phyloP scores from a whole-genome alignment of 1,139 yeast genomes.

The Starmera stellimalicola region DNA sequence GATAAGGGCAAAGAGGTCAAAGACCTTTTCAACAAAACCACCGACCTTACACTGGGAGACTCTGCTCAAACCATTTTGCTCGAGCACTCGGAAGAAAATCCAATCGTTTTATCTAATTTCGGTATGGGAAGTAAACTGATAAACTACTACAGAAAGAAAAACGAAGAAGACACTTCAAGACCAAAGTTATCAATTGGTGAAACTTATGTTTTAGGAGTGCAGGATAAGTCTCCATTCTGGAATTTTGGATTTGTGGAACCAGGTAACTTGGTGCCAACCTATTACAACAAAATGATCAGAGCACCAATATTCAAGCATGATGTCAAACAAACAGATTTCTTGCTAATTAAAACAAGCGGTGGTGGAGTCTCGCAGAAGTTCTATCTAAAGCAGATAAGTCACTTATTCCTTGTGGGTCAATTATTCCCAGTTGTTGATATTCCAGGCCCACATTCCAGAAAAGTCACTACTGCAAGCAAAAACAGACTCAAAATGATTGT shows the following conservation, averaged over 20 bases:
- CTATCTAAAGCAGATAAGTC: constrained; percentile 57
- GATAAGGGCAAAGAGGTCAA: constrained; percentile 78
- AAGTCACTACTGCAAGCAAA: constrained; percentile 88
- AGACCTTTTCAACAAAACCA: constrained; percentile 61
- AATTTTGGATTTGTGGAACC: constrained; percentile 95
- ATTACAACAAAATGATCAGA: constrained; percentile 83
- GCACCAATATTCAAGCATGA: constrained; percentile 94
- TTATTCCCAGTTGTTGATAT: constrained; percentile 88
- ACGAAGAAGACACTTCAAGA: constrained; percentile 73
- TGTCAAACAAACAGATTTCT: constrained; percentile 66
- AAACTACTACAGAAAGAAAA: constrained; percentile 82
- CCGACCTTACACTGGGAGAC: constrained; percentile 80
- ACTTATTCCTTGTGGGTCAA: constrained; percentile 84
- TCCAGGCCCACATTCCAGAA: constrained; percentile 97
- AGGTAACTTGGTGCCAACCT: constrained; percentile 87
- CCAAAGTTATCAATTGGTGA: constrained; percentile 91
- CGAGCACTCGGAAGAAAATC: constrained; percentile 90
- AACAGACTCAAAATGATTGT: constrained; percentile 92
- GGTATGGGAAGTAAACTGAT: constrained; percentile 96
- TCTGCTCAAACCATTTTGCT: constrained; percentile 66
- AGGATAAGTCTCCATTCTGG: constrained; percentile 97
- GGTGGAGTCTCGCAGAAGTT: constrained; percentile 52
- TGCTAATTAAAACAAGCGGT: constrained; percentile 74
- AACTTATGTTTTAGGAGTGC: constrained; percentile 89
- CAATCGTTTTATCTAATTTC: constrained; percentile 72